phyloP scores from a whole-genome alignment of 192 early-diverging fungal genomes.

The Backusella circina region DNA sequence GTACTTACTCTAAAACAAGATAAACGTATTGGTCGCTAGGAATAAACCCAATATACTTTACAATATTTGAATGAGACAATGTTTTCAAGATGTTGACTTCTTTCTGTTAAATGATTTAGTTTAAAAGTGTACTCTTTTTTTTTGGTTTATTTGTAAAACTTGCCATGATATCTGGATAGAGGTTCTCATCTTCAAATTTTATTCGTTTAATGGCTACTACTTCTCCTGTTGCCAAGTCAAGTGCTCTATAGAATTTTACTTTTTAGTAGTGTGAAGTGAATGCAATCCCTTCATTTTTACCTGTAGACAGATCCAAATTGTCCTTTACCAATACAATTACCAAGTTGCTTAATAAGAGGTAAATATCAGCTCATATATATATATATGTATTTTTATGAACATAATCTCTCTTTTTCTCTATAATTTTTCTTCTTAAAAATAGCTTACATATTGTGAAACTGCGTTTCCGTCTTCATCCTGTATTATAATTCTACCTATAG shows the following conservation, averaged over 20 bases:
- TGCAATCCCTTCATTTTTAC: slow-evolving; percentile 29
- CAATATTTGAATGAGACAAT: slow-evolving; percentile 74
- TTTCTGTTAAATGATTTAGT: slow-evolving; percentile 26
- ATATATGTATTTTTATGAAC: background rate
- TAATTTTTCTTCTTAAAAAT: background rate
- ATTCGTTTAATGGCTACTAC: slow-evolving; percentile 89
- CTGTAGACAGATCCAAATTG: slow-evolving; percentile 88
- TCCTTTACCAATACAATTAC: slow-evolving; percentile 83
- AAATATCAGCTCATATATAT: slow-evolving; percentile 5
- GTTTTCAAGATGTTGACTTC: slow-evolving; percentile 84
- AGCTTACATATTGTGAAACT: slow-evolving; percentile 44
- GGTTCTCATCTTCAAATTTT: slow-evolving; percentile 64
- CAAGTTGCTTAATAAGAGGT: slow-evolving; percentile 56
- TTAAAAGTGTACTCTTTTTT: background rate
- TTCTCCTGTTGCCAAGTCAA: slow-evolving; percentile 73
- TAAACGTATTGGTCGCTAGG: slow-evolving; percentile 67
- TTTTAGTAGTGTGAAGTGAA: background rate
- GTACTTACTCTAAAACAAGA: slow-evolving; percentile 69
- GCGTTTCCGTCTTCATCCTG: slow-evolving; percentile 9
- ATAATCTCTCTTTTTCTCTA: background rate
- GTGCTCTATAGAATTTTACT: slow-evolving; percentile 46
- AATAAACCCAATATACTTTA: slow-evolving; percentile 81
- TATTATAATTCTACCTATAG: slow-evolving; percentile 3
- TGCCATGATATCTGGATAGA: slow-evolving; percentile 73
- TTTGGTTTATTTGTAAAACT: background rate